Evolutionary conservation across 768 basidiomycete genomes (phyloP), one percentile per base, ranked within the genome.

Genomic region (Russula sp.): DNA sequence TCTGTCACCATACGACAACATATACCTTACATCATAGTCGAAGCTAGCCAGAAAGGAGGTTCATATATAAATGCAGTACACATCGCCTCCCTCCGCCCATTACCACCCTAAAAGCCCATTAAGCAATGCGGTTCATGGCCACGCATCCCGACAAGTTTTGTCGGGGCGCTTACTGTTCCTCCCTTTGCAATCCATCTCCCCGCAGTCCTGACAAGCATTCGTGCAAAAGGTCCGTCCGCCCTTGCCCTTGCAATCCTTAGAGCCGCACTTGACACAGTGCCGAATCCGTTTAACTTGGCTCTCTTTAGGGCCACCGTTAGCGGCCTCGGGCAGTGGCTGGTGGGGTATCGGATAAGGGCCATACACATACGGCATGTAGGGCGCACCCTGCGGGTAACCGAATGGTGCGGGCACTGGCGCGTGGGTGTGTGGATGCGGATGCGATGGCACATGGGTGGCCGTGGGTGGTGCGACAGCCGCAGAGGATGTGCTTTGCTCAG

Each of bases 241-340:
- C 69, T 91, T 92, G 55, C 90, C 90, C 72, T 91, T 92, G 73
- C 90, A 92, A 26, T 88, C 84, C 74, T 87, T 84, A 44, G 83
- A 85, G 18, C 90, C 90, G 62, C 90, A 92, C 76, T 92, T 92
- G 73, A 86, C 87, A 69, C 90, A 92, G 70, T 91, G 90, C 46
- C 90, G 86, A 50, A 84, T 83, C 3, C 90, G 81, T 71, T 89
- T 89, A 68, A 74, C 74, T 4, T 78, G 75, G 2, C 76, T 74
- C 62, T 79, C 77, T 54, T 50, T 64, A 1, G 49, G 16, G 26
- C 65, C 30, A 44, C 59, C 48, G 40, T 22, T 57, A 61, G 59
- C 57, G 64, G 69, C 65, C 24, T 76, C 73, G 42, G 64, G 48
- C 51, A 73, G 64, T n/a, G 63, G 64, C 59, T 60, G 66, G 69